These are phyloP conservation scores for Fallopia convolvulus DNA, from an alignment of 148 eudicot species.

Conservation along the genomic window DNA sequence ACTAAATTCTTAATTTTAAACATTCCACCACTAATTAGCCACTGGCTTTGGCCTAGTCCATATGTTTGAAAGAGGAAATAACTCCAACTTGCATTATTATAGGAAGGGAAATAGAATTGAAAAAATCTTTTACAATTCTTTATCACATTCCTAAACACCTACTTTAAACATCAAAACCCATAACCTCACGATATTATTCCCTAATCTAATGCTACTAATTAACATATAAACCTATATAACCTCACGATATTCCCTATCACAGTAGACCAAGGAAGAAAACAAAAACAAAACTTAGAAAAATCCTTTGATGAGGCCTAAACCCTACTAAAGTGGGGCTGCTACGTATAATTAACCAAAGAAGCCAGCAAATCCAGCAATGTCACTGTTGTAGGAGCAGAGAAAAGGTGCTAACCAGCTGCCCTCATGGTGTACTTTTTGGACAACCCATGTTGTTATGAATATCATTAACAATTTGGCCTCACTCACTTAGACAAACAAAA, in stretches of 20 bases:
- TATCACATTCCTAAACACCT: neutral
- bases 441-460: slow-evolving; percentile 4
- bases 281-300: neutral
- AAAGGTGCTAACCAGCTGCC: slow-evolving; percentile 10
- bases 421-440: neutral
- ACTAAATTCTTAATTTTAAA: too few relatives aligned
- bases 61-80: too few relatives aligned
- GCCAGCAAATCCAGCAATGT: neutral
- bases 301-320: neutral
- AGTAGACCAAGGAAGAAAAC: neutral
- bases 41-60: too few relatives aligned
- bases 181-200: neutral
- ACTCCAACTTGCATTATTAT: too few relatives aligned
- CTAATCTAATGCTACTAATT: neutral
- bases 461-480: neutral
- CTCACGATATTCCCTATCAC: neutral
- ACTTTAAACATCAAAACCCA: neutral
- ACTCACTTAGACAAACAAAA: neutral
- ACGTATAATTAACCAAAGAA: neutral
- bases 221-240: neutral
- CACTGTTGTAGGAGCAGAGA: neutral
- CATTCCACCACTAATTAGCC: too few relatives aligned
- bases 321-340: neutral
- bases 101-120: neutral
- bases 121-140: neutral